Base-by-base conservation (phyloP, 805 yeast species). In the Zygosaccharomyces lentus region DNA sequence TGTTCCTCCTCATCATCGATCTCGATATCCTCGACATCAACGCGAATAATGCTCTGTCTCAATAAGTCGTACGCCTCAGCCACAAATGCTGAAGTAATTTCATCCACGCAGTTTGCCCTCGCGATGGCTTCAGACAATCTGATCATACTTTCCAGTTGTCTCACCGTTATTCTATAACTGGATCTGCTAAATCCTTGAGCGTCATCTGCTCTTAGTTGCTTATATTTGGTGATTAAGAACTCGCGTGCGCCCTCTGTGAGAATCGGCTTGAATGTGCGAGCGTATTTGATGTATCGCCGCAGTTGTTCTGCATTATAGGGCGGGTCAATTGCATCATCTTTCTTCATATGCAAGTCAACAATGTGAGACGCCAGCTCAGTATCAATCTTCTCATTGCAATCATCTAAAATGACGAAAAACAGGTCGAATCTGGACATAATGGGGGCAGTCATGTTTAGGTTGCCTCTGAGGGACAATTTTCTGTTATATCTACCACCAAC, bases 341-440 rank as follows among this genome's bases (percentile, higher is more conserved):
- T 78, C 50, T 77, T 76, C 90, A 89, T 88, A 65, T 91, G 99
- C 50, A 93, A 72, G 57, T 85, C 87, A 25, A 93, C 96, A 59
- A 93, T 93, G 64, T 93, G 98, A 27, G 82, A 77, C 0, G 99
- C 97, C 51, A 93, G 72, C 56, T 86, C 87, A 0, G 95, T 84
- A 64, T 93, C 99, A 35, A 89, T 77, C 55, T 82, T 77, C 60
- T 87, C 96, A 61, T 91, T 91, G 64, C 96, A 86, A 60, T 93
- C 98, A 67, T 91, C 99, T 53, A 93, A 72, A 43, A 93, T 84
- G 23, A 93, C 97, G 61, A 93, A 93, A 64, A 93, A 93, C 53
- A 93, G 70, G 68, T 93, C 99, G 65, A 93, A 93, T 69, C 99
- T 81, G 25, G 98, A 91, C 96, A 93, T 93, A 63, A 93, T 93